phyloP scores from a whole-genome alignment of 164 flowering plant genomes.

The Aristolochia californica region DNA sequence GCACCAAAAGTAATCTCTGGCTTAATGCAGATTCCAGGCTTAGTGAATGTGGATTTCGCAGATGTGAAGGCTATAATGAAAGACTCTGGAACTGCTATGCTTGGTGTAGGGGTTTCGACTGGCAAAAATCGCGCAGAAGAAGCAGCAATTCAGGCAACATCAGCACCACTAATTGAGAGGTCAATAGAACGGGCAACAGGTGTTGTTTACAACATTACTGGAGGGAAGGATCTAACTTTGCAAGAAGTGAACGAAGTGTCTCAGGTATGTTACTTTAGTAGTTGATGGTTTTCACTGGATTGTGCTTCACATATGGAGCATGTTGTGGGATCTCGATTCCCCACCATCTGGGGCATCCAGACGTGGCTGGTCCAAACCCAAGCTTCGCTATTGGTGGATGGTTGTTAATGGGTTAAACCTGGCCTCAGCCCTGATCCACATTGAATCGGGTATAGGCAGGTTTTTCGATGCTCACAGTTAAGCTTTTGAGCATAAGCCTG shows the following conservation, averaged over 20 bases:
- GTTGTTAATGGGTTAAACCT: too few relatives aligned
- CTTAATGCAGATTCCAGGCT: constrained; percentile 84
- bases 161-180: constrained; percentile 89
- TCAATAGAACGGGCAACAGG: constrained; percentile 96
- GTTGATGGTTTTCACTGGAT: too few relatives aligned
- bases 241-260: constrained; percentile 98
- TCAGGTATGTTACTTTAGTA: constrained; percentile 54
- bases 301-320: too few relatives aligned
- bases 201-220: constrained; percentile 92
- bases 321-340: too few relatives aligned
- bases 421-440: too few relatives aligned
- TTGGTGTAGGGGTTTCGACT: constrained; percentile 96
- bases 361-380: too few relatives aligned
- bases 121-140: constrained; percentile 99
- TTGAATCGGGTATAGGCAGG: too few relatives aligned
- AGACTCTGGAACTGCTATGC: constrained; percentile 99
- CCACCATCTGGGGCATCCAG: too few relatives aligned
- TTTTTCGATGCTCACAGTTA: too few relatives aligned
- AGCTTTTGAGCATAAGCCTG: too few relatives aligned
- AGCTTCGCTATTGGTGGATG: too few relatives aligned
- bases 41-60: constrained; percentile 98
- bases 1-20: too few relatives aligned
- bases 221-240: constrained; percentile 96
- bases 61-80: constrained; percentile 98
- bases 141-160: constrained; percentile 96